A percentile compares a stretch with the other conserved stretches of the same genome.
These are phyloP conservation scores for Plantago elongata DNA, from an alignment of 257 asterid species.

Conservation along the genomic window DNA sequence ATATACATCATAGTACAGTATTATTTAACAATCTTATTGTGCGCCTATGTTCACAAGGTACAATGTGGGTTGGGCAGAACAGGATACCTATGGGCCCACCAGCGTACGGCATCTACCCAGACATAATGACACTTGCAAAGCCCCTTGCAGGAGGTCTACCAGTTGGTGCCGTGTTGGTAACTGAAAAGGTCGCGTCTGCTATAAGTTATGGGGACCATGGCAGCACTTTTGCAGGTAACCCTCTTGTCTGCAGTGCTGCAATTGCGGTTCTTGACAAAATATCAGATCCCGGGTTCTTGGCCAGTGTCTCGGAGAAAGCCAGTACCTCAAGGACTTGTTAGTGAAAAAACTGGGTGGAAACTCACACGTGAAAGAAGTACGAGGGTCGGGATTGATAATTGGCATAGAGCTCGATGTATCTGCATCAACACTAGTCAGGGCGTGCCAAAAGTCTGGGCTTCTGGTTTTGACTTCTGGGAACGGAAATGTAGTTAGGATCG, in stretches of 20 bases:
- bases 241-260: constrained; percentile 85
- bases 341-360: constrained; percentile 47
- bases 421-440: constrained; percentile 70
- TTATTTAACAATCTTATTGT: constrained; percentile 8
- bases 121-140: constrained; percentile 91
- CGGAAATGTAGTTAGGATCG: constrained; percentile 82
- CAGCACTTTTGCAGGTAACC: constrained; percentile 97
- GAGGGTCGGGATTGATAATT: constrained; percentile 79
- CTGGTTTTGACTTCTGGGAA: constrained; percentile 90
- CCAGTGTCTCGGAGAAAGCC: constrained; percentile 57
- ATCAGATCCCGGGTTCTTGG: constrained; percentile 49
- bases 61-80: constrained; percentile 96
- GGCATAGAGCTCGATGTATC: constrained; percentile 79
- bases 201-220: constrained; percentile 88
- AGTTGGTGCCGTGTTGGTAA: constrained; percentile 73
- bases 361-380: constrained; percentile 64
- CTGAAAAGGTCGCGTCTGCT: constrained; percentile 64
- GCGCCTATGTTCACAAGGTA: constrained; percentile 37
- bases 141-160: constrained; percentile 99
- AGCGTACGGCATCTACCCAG: constrained; percentile 63
- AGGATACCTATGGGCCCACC: constrained; percentile 92
- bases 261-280: constrained; percentile 72
- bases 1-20: background rate
- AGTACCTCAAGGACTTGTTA: constrained; percentile 51
- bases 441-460: constrained; percentile 72